Conservation (phyloP, 2,329 filamentous ascomycete genomes). For the Waltergamsia citrina region DNA sequence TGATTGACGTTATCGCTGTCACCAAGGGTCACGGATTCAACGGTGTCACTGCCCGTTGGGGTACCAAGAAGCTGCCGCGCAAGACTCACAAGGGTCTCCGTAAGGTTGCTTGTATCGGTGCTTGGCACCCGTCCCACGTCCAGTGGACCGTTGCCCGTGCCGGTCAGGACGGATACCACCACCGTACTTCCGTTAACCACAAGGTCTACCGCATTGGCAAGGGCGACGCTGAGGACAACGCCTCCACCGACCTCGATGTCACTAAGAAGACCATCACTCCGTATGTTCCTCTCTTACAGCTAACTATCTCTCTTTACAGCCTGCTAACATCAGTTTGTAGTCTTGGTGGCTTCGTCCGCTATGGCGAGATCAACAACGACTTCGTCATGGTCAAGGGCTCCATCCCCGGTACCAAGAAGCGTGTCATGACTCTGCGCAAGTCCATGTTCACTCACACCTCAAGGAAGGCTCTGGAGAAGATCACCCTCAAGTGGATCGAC, state of each 20-base stretch:
- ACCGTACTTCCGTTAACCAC: slow-evolving; percentile 99
- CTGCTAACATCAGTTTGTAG: slow-evolving; percentile 44
- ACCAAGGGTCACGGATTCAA: slow-evolving; percentile 99
- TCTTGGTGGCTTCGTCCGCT: slow-evolving; percentile 98
- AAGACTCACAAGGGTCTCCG: slow-evolving; percentile 99
- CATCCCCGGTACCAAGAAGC: slow-evolving; percentile 97
- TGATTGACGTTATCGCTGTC: slow-evolving; percentile 98
- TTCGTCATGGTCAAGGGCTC: slow-evolving; percentile 97
- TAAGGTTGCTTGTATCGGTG: slow-evolving; percentile 99
- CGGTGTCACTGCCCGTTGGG: slow-evolving; percentile 97
- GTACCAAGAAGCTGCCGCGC: slow-evolving; percentile 99
- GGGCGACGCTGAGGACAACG: slow-evolving; percentile 82
- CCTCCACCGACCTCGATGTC: slow-evolving; percentile 88
- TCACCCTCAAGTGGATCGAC: slow-evolving; percentile 99
- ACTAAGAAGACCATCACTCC: slow-evolving; percentile 99
- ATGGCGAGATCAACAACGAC: slow-evolving; percentile 99
- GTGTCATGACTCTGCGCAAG: slow-evolving; percentile 97
- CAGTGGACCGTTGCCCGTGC: slow-evolving; percentile 99
- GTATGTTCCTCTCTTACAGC: slow-evolving; percentile 56
- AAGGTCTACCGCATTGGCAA: slow-evolving; percentile 99
- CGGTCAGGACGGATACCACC: slow-evolving; percentile 99
- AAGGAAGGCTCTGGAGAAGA: slow-evolving; percentile 94
- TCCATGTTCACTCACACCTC: slow-evolving; percentile 97
- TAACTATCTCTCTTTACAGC: slow-evolving; percentile 1
- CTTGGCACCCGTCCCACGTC: slow-evolving; percentile 99